Conservation (phyloP, 306 rosid genomes). For the Trifolium dubium region DNA sequence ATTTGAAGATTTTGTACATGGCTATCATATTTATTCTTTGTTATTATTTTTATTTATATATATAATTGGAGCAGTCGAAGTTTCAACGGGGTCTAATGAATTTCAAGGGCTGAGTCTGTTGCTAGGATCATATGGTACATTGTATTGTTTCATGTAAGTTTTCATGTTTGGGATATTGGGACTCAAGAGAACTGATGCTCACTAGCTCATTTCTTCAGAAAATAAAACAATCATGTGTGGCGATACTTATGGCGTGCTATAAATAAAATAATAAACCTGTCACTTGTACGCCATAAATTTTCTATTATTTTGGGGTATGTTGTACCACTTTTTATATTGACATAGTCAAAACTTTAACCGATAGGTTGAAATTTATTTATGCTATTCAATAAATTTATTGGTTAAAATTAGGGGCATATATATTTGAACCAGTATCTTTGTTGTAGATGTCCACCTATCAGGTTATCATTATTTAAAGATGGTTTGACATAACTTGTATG, state of each 20-base stretch:
- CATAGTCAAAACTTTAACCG: neutral
- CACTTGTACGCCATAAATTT: constrained; percentile 15
- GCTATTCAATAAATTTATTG: constrained; percentile 4
- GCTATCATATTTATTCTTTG: constrained; percentile 49
- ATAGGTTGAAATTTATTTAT: neutral
- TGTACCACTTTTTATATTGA: neutral
- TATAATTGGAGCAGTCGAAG: constrained; percentile 47
- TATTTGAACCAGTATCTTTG: constrained; percentile 3
- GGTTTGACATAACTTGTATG: neutral
- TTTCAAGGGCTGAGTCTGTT: constrained; percentile 27
- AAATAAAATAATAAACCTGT: constrained; percentile 25
- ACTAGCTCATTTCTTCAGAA: constrained; percentile 21
- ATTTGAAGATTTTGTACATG: constrained; percentile 60
- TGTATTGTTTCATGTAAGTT: constrained; percentile 34
- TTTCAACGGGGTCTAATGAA: constrained; percentile 40
- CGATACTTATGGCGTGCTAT: neutral
- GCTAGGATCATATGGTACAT: constrained; percentile 32
- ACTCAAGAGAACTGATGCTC: constrained; percentile 24
- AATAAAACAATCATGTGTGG: constrained; percentile 27
- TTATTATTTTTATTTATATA: constrained; percentile 37
- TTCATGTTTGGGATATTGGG: constrained; percentile 34
- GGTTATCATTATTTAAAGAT: neutral
- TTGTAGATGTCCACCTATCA: neutral
- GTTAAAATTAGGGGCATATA: constrained; percentile 2
- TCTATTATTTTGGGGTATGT: neutral